A percentile compares a stretch with the other conserved stretches of the same genome.
These are phyloP conservation scores for Pseudoturritis turrita DNA, from an alignment of 345 rosid genomes.

Conservation along the genomic window DNA sequence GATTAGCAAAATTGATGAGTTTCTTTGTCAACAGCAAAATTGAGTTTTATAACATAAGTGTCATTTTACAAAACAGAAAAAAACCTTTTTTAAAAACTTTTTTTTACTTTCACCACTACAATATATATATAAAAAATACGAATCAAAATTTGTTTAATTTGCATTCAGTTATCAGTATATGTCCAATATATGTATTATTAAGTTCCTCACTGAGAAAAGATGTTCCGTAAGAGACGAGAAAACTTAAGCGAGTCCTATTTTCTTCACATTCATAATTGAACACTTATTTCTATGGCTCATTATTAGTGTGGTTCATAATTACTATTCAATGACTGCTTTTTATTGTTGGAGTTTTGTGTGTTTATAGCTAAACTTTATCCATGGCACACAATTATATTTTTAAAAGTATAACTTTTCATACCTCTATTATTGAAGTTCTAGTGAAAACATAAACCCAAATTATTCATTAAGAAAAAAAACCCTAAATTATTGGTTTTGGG, in stretches of 20 bases:
- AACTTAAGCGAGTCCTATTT: background rate
- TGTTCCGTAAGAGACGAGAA: constrained; percentile 8
- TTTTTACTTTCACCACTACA: background rate
- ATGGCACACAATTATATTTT: constrained; percentile 9
- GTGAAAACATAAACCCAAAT: background rate
- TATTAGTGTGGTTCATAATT: background rate
- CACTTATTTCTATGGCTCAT: background rate
- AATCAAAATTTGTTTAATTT: background rate
- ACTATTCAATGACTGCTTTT: constrained; percentile 5
- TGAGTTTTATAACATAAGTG: background rate
- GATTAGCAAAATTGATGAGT: background rate
- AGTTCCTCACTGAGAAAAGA: background rate
- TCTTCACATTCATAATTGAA: background rate
- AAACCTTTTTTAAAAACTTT: too few species aligned
- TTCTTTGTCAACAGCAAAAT: too few species aligned
- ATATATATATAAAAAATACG: background rate
- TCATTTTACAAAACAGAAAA: background rate
- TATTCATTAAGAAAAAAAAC: too few species aligned
- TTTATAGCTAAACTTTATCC: constrained; percentile 17
- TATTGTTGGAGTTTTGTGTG: background rate
- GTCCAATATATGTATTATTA: background rate
- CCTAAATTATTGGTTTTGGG: too few species aligned
- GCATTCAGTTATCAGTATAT: background rate
- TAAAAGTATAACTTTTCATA: background rate
- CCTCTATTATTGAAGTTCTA: background rate